Evolutionary conservation across 257 asterid genomes (phyloP).

Genomic region (Ajuga chamaepitys): DNA sequence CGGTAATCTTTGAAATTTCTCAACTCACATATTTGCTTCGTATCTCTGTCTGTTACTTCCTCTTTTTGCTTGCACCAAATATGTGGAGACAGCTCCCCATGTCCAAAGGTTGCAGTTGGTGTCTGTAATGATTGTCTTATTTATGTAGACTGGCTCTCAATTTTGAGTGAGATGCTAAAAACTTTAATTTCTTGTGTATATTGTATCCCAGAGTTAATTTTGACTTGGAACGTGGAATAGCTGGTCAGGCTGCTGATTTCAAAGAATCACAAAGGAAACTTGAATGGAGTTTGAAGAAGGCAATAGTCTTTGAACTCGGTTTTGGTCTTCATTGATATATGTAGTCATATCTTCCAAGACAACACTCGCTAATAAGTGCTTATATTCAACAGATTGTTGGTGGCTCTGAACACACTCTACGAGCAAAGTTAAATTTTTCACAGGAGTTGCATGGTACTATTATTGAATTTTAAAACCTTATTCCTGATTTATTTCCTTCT

Average conservation of each 20-base stretch:
- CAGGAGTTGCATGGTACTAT: conserved; percentile 88
- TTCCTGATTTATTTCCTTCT: neutral
- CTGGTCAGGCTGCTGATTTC: conserved; percentile 89
- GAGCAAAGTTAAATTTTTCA: conserved; percentile 86
- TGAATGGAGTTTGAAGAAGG: conserved; percentile 97
- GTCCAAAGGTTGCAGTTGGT: conserved; percentile 5
- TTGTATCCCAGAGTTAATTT: conserved; percentile 66
- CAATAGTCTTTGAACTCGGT: conserved; percentile 13
- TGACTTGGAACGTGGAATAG: conserved; percentile 87
- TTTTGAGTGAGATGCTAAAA: neutral
- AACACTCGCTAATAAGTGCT: conserved; percentile 21
- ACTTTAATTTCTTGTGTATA: neutral
- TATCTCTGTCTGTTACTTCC: neutral
- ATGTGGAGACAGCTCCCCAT: neutral
- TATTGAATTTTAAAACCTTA: conserved; percentile 1
- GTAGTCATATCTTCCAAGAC: neutral
- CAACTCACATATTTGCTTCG: conserved; percentile 4
- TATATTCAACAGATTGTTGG: conserved; percentile 65
- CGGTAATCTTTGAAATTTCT: conserved; percentile 1
- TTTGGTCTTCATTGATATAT: neutral
- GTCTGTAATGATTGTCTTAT: neutral
- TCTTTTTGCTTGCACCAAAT: neutral
- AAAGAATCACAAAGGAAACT: conserved; percentile 81
- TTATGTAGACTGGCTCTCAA: neutral
- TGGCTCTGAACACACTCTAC: conserved; percentile 87